phyloP scores from a whole-genome alignment of 768 basidiomycete species.

The Mrakia gelida region DNA sequence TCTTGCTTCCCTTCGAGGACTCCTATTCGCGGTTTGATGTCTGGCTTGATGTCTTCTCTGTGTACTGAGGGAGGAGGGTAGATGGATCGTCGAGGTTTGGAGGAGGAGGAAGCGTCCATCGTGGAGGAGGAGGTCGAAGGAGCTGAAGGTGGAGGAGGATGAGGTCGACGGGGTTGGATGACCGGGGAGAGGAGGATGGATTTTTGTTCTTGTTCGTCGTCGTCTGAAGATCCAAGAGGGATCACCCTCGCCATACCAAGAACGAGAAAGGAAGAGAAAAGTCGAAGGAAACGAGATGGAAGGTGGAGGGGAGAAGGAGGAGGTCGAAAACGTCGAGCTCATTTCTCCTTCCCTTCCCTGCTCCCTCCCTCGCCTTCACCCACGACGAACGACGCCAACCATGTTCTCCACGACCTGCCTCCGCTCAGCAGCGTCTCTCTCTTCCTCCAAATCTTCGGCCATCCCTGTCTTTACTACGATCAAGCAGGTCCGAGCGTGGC shows the following conservation, averaged over 20 bases:
- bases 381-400: neutral
- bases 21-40: neutral
- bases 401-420: neutral
- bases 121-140: neutral
- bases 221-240: neutral
- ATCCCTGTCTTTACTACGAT: constrained; percentile 43
- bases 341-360: neutral
- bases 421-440: constrained; percentile 12
- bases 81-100: constrained; percentile 9
- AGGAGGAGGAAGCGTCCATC: too few relatives aligned
- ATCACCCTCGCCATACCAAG: neutral
- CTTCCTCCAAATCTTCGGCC: neutral
- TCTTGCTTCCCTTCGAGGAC: neutral
- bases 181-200: neutral
- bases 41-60: constrained; percentile 1
- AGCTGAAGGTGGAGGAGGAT: too few relatives aligned
- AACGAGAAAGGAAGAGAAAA: neutral
- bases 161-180: neutral
- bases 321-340: constrained; percentile 5
- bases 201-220: neutral
- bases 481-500: constrained; percentile 55
- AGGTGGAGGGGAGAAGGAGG: neutral
- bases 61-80: neutral
- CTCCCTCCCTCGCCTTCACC: neutral
- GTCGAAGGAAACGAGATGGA: neutral